Conservation (phyloP, 2,329 filamentous ascomycete species). For the Aspergillus pseudoglaucus region DNA sequence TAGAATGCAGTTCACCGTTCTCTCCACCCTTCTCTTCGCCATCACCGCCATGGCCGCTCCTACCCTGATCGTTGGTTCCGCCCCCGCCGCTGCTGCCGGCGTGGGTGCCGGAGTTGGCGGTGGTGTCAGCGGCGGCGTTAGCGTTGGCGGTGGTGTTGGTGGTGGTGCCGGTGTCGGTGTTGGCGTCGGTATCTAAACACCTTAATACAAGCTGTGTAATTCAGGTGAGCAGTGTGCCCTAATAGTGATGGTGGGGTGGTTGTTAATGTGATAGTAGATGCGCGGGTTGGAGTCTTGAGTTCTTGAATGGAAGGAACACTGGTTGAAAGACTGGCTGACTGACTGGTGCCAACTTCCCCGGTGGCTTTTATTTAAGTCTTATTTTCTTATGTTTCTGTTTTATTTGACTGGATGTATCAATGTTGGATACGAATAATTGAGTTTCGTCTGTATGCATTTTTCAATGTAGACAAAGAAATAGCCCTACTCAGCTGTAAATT, state of each 20-base stretch:
- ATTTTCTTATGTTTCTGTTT: too few species aligned
- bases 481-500: too few species aligned
- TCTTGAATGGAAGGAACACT: too few species aligned
- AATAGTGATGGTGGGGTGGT: not conserved
- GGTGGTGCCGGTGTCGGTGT: not conserved
- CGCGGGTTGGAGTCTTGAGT: too few species aligned
- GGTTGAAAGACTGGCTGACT: too few species aligned
- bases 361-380: too few species aligned
- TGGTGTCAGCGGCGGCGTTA: not conserved
- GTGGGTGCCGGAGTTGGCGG: not conserved
- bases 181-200: not conserved
- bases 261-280: not conserved
- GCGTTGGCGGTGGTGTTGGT: not conserved
- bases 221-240: too few species aligned
- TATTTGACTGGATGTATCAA: too few species aligned
- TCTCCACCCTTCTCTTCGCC: not conserved
- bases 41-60: not conserved
- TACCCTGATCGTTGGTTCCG: not conserved
- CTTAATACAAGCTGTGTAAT: not conserved
- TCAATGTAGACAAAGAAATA: too few species aligned
- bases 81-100: not conserved
- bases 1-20: not conserved
- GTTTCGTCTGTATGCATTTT: too few species aligned
- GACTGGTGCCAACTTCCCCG: too few species aligned
- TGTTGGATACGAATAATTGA: too few species aligned